phyloP scores from a whole-genome alignment of 2,329 filamentous ascomycete species.

The Penicillium occitanis region DNA sequence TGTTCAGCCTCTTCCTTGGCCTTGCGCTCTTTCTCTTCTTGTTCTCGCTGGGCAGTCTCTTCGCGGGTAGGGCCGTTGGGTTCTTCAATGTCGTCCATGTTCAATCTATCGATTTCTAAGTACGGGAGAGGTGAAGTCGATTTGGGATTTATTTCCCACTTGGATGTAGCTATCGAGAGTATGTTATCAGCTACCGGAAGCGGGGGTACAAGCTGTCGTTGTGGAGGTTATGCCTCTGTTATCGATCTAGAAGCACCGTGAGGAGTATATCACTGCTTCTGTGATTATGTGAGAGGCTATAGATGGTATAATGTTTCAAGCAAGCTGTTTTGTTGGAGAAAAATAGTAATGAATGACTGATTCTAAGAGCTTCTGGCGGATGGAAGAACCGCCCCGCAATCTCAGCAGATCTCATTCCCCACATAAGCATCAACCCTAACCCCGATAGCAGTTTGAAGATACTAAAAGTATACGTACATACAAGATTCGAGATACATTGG shows the following conservation, averaged over 20 bases:
- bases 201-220: neutral
- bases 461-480: neutral
- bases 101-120: neutral
- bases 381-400: conserved; percentile 7
- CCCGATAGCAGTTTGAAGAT: neutral
- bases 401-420: neutral
- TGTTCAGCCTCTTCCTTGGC: conserved; percentile 84
- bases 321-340: neutral
- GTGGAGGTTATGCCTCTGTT: neutral
- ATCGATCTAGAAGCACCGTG: neutral
- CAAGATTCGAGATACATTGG: neutral
- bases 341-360: neutral
- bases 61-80: conserved; percentile 29
- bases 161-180: neutral
- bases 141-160: neutral
- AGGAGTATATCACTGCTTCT: neutral
- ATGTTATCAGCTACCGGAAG: neutral
- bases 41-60: conserved; percentile 51
- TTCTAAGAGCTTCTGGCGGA: conserved; percentile 11
- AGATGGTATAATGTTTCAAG: neutral
- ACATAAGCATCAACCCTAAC: conserved; percentile 8
- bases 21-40: conserved; percentile 58
- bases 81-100: conserved; percentile 31
- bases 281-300: neutral
- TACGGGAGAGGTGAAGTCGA: neutral